Evolutionary conservation across 2,329 filamentous ascomycete genomes (phyloP).

Genomic region (Fulvia fulva): DNA sequence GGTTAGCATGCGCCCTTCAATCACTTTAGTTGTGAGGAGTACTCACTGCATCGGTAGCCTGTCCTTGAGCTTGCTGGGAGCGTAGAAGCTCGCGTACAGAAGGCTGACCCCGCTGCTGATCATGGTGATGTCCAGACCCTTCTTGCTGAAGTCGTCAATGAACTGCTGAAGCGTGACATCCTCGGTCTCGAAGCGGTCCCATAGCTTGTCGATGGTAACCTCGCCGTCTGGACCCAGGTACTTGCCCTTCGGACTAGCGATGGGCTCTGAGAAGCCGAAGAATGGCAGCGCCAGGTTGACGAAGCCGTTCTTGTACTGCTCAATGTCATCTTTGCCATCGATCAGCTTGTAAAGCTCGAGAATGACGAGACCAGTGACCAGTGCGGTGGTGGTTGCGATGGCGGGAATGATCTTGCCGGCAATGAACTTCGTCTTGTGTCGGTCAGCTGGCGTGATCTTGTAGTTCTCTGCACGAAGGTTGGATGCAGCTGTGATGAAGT

Average conservation of each 20-base stretch:
- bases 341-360: conserved; percentile 95
- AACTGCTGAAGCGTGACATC: conserved; percentile 84
- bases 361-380: conserved; percentile 89
- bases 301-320: conserved; percentile 99
- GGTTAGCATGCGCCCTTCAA: conserved; percentile 19
- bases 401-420: conserved; percentile 99
- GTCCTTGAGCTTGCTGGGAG: conserved; percentile 76
- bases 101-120: conserved; percentile 95
- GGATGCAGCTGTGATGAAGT: conserved; percentile 96
- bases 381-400: conserved; percentile 92
- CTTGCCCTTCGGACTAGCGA: conserved; percentile 85
- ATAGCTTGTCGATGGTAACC: conserved; percentile 88
- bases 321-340: conserved; percentile 92
- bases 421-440: conserved; percentile 99
- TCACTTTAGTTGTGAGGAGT: not conserved
- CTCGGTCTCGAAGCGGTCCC: conserved; percentile 91
- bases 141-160: conserved; percentile 72
- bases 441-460: conserved; percentile 86
- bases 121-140: conserved; percentile 83
- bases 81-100: conserved; percentile 91
- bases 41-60: conserved; percentile 67
- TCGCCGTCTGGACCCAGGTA: conserved; percentile 76
- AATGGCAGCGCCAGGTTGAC: conserved; percentile 94
- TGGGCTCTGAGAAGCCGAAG: conserved; percentile 97
- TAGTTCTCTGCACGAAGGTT: conserved; percentile 97